These are phyloP conservation scores for Colletotrichum euphorbiae DNA, from an alignment of 2,329 filamentous ascomycete species.

Conservation along the genomic window DNA sequence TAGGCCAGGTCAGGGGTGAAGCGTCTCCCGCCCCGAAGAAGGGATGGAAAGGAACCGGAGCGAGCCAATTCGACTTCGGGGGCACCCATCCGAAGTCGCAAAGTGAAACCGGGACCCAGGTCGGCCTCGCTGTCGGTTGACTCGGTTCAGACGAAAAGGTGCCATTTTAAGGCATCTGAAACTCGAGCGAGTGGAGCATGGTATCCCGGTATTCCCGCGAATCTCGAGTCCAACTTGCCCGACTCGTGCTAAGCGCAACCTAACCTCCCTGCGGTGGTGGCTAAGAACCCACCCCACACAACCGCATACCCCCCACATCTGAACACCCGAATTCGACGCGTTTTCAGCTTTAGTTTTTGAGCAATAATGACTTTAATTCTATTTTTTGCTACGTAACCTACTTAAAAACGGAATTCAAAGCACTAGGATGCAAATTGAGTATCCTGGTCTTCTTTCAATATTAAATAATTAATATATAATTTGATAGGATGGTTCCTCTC, in stretches of 20 bases:
- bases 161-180: conserved; percentile 35
- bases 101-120: conserved; percentile 33
- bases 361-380: no score
- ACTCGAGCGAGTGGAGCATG: conserved; percentile 10
- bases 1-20: not conserved
- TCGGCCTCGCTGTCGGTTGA: conserved; percentile 7
- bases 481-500: no score
- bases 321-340: no score
- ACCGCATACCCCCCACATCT: no score
- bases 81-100: conserved; percentile 31
- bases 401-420: no score
- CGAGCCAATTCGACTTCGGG: conserved; percentile 28
- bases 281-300: no score
- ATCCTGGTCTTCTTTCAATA: no score
- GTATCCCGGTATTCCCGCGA: conserved; percentile 27
- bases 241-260: not conserved
- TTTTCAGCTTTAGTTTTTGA: no score
- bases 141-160: conserved; percentile 22
- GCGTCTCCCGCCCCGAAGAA: not conserved
- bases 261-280: not conserved
- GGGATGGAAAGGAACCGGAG: conserved; percentile 23
- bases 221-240: no score
- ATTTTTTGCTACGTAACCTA: no score
- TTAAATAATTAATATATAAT: no score
- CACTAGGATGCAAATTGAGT: no score